Evolutionary conservation across 768 basidiomycete genomes (phyloP).

Genomic region (Psilocybe cyanescens): DNA sequence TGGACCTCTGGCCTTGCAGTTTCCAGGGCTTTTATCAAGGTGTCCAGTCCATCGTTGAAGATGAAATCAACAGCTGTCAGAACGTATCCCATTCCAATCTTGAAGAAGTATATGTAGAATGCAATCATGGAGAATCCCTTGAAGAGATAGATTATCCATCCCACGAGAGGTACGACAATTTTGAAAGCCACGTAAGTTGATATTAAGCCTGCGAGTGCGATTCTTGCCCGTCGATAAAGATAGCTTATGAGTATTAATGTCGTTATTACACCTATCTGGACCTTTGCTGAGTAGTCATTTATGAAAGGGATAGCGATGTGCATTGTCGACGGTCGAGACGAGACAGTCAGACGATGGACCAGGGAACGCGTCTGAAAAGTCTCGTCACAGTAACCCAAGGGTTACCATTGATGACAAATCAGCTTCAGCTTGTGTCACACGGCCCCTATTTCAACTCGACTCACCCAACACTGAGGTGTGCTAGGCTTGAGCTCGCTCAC

Average conservation of each 20-base stretch:
- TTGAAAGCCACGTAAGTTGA: slow-evolving; percentile 31
- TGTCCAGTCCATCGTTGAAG: slow-evolving; percentile 18
- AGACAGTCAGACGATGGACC: too few species aligned
- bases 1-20: not conserved
- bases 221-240: slow-evolving; percentile 27
- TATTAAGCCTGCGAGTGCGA: slow-evolving; percentile 23
- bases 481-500: too few species aligned
- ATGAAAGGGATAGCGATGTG: slow-evolving; percentile 28
- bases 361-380: not conserved
- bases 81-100: slow-evolving; percentile 28
- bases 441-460: too few species aligned
- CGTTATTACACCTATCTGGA: slow-evolving; percentile 31
- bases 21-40: slow-evolving; percentile 15
- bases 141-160: slow-evolving; percentile 28
- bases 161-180: slow-evolving; percentile 23
- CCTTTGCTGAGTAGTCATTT: slow-evolving; percentile 30
- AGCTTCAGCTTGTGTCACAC: too few species aligned
- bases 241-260: slow-evolving; percentile 32
- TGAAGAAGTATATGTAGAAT: slow-evolving; percentile 39
- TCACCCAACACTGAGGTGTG: too few species aligned
- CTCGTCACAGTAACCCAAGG: not conserved
- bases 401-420: not conserved
- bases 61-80: slow-evolving; percentile 21
- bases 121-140: slow-evolving; percentile 37
- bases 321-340: slow-evolving; percentile 10